phyloP scores from a whole-genome alignment of 2,329 filamentous ascomycete species.

The Hypoxylon sp. region DNA sequence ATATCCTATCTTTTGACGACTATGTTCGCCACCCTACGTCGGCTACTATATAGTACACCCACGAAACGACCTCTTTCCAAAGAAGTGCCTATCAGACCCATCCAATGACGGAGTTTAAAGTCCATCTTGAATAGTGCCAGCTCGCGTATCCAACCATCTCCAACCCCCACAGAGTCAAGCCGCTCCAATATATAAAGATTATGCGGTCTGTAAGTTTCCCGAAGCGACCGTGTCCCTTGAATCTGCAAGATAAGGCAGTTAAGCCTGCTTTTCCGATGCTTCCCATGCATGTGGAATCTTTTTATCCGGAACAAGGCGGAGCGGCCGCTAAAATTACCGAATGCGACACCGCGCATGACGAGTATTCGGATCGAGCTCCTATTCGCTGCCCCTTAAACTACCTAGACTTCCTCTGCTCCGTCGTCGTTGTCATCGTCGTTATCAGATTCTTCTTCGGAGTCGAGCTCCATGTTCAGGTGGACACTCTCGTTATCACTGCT shows the following conservation, averaged over 20 bases:
- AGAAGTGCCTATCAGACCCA: constrained; percentile 24
- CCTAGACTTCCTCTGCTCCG: constrained; percentile 19
- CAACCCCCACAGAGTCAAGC: constrained; percentile 31
- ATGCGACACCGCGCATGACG: constrained; percentile 28
- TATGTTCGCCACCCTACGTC: not conserved
- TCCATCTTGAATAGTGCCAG: constrained; percentile 2
- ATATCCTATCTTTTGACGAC: constrained; percentile 3
- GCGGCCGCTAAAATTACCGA: constrained; percentile 35
- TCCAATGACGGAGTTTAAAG: constrained; percentile 1
- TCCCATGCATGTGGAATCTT: constrained; percentile 26
- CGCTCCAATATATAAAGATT: constrained; percentile 23
- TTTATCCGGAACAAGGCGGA: constrained; percentile 40
- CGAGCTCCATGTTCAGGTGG: constrained; percentile 72
- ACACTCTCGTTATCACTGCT: constrained; percentile 67
- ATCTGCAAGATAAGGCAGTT: constrained; percentile 38
- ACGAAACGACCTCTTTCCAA: not conserved
- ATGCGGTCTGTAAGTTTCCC: constrained; percentile 27
- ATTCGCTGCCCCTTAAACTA: constrained; percentile 23
- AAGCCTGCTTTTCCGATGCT: not conserved
- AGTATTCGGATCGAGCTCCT: constrained; percentile 29
- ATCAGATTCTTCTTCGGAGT: constrained; percentile 54
- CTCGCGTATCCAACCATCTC: constrained; percentile 20
- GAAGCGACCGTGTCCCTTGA: constrained; percentile 36
- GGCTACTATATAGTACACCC: not conserved
- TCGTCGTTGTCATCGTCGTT: constrained; percentile 56